Evolutionary conservation across 2,329 filamentous ascomycete genomes (phyloP), one percentile per base, ranked within the genome.

Genomic region (Epichloe festucae): DNA sequence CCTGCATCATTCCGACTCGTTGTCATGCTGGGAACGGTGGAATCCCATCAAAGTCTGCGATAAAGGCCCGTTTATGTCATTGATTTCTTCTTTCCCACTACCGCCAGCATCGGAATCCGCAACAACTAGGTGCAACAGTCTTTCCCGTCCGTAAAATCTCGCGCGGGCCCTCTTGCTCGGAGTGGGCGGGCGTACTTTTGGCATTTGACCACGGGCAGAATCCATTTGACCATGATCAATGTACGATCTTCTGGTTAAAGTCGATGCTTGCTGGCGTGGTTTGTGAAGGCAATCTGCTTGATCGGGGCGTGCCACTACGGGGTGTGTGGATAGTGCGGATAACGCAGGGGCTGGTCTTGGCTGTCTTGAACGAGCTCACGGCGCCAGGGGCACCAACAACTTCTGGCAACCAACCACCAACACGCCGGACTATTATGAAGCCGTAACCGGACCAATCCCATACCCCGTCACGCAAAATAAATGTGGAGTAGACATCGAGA

Each of bases 401-500:
- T 21, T 43, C 27, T 34, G n/a, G 23, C 21, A 35, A 12, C 38
- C 21, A 35, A 12, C 38, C 27, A 21, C n/a, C 15, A 23, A 11
- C 23, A 12, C 7, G 4, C 17, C 47, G 53, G 53, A 50, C n/a
- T n/a, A 52, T 45, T 2, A 19, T 50, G 19, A 5, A 1, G 42
- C 54, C 54, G 52, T 2, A 3, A 8, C 54, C 54, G 49, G 39
- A 15, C 54, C 52, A 50, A 54, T 52, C 42, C 40, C 17, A 17
- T 12, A 21, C 2, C 38, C 38, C 14, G 19, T 41, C 19, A 10
- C 23, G 5, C 44, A 23, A 23, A 15, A 23, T n/a, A 17, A 35
- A 27, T 44, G 34, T 41, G 49, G 51, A 35, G 35, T 41, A 47
- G 27, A 19, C 34, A 55, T 55, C 54, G 52, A 53, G 54, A 53